phyloP scores from a whole-genome alignment of 2,329 filamentous ascomycete species.

The Epichloe scottii region DNA sequence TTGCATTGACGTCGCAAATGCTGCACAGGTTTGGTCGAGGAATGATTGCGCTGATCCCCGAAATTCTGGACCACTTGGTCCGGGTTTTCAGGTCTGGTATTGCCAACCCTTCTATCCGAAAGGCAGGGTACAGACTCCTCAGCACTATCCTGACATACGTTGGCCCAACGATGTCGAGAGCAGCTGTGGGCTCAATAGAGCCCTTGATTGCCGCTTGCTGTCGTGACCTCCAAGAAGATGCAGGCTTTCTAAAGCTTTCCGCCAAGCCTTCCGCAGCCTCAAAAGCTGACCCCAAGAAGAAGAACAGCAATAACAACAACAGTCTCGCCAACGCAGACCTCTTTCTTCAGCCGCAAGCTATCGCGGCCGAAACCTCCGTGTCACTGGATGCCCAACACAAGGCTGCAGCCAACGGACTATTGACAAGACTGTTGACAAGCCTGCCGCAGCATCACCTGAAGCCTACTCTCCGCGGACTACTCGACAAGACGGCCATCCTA shows the following conservation, averaged over 20 bases:
- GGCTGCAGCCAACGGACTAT: slow-evolving; percentile 45
- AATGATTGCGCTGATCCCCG: slow-evolving; percentile 46
- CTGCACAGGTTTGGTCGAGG: slow-evolving; percentile 44
- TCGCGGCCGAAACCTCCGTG: slow-evolving; percentile 18
- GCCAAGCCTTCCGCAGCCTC: slow-evolving; percentile 20
- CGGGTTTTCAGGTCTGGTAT: slow-evolving; percentile 55
- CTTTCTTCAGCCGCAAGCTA: slow-evolving; percentile 41
- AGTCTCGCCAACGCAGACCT: slow-evolving; percentile 55
- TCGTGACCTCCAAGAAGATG: slow-evolving; percentile 52
- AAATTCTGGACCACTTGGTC: slow-evolving; percentile 56
- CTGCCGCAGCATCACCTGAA: slow-evolving; percentile 56
- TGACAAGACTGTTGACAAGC: slow-evolving; percentile 48
- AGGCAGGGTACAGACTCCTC: slow-evolving; percentile 47
- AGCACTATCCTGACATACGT: slow-evolving; percentile 44
- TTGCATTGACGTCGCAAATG: slow-evolving; percentile 48
- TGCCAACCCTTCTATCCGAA: slow-evolving; percentile 41
- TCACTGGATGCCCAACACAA: slow-evolving; percentile 34
- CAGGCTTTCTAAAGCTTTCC: slow-evolving; percentile 31
- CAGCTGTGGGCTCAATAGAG: slow-evolving; percentile 49
- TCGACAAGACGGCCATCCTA: slow-evolving; percentile 74
- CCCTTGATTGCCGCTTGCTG: slow-evolving; percentile 57
- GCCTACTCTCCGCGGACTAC: slow-evolving; percentile 57
- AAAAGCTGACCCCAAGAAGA: slow-evolving; percentile 16
- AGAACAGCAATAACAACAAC: slow-evolving; percentile 18
- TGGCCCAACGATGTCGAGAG: slow-evolving; percentile 55